Evolutionary conservation across 2,329 filamentous ascomycete species (phyloP).

Genomic region (Pseudogymnoascus sp.): DNA sequence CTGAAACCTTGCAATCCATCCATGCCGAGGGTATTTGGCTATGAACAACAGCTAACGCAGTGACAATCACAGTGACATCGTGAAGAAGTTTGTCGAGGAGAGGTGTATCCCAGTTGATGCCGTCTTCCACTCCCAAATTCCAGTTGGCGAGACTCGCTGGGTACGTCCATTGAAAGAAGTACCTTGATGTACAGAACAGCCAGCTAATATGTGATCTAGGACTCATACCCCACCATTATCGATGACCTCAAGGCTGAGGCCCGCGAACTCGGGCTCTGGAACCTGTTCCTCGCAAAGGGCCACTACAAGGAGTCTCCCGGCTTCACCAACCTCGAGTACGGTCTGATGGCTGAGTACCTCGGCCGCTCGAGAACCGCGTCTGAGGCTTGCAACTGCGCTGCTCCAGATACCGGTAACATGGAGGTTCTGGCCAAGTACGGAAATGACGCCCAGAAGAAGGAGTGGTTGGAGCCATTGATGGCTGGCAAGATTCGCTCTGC

Average conservation of each 20-base stretch:
- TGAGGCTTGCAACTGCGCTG: slow-evolving; percentile 83
- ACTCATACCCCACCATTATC: slow-evolving; percentile 67
- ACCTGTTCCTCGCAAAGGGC: slow-evolving; percentile 92
- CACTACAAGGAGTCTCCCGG: slow-evolving; percentile 95
- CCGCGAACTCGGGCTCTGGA: slow-evolving; percentile 81
- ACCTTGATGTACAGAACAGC: background rate
- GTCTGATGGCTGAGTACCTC: slow-evolving; percentile 92
- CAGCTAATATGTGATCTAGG: slow-evolving; percentile 20
- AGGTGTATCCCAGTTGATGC: slow-evolving; percentile 84
- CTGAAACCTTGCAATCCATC: background rate
- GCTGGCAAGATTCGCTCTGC: slow-evolving; percentile 80
- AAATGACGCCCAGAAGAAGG: slow-evolving; percentile 71
- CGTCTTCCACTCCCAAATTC: slow-evolving; percentile 72
- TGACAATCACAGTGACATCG: slow-evolving; percentile 46
- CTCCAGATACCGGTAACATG: slow-evolving; percentile 93
- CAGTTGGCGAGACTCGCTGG: slow-evolving; percentile 70
- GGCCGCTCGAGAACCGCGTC: slow-evolving; percentile 78
- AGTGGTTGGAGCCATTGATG: slow-evolving; percentile 76
- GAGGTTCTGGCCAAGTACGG: slow-evolving; percentile 90
- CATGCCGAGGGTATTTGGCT: background rate
- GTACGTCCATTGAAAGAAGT: slow-evolving; percentile 4
- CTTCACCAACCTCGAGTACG: slow-evolving; percentile 93
- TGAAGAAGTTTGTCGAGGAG: slow-evolving; percentile 95
- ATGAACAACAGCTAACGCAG: slow-evolving; percentile 4
- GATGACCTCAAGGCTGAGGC: slow-evolving; percentile 87